These are phyloP conservation scores for Boletus rubropictus DNA, from an alignment of 768 basidiomycete genomes.

Conservation along the genomic window DNA sequence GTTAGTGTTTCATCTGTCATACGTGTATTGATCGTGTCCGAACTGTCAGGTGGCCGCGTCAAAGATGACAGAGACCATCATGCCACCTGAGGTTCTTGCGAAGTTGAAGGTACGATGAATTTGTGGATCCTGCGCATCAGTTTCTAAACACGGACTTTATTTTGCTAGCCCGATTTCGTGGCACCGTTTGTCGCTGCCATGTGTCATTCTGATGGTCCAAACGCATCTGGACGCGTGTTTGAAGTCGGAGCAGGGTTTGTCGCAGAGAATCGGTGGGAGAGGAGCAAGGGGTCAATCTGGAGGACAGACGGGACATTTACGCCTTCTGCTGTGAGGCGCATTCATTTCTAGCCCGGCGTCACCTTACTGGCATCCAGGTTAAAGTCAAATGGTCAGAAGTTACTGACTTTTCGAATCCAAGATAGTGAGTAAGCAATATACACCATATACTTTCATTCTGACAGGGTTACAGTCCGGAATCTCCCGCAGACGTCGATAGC, in stretches of 20 bases:
- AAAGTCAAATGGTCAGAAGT: slow-evolving; percentile 80
- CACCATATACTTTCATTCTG: slow-evolving; percentile 3
- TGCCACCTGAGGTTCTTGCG: slow-evolving; percentile 92
- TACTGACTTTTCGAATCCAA: slow-evolving; percentile 68
- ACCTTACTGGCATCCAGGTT: slow-evolving; percentile 41
- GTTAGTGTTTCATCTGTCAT: background rate
- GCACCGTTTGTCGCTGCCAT: slow-evolving; percentile 89
- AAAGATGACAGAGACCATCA: slow-evolving; percentile 90
- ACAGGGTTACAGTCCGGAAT: slow-evolving; percentile 48
- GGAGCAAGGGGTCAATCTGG: slow-evolving; percentile 82
- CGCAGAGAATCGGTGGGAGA: slow-evolving; percentile 90
- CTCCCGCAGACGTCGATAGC: slow-evolving; percentile 57
- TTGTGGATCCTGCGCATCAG: background rate
- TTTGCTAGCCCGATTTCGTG: slow-evolving; percentile 69
- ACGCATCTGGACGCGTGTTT: slow-evolving; percentile 77
- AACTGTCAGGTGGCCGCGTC: slow-evolving; percentile 74
- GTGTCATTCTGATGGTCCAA: slow-evolving; percentile 76
- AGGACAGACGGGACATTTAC: slow-evolving; percentile 88
- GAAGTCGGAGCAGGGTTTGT: slow-evolving; percentile 92
- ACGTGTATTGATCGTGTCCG: background rate
- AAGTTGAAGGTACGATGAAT: slow-evolving; percentile 56
- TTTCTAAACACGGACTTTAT: background rate
- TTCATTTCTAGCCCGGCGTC: background rate
- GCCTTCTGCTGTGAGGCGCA: slow-evolving; percentile 72
- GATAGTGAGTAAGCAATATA: slow-evolving; percentile 45